These are phyloP conservation scores for Cerioporus squamosus DNA, from an alignment of 1,284 basidiomycete species.

Conservation along the genomic window DNA sequence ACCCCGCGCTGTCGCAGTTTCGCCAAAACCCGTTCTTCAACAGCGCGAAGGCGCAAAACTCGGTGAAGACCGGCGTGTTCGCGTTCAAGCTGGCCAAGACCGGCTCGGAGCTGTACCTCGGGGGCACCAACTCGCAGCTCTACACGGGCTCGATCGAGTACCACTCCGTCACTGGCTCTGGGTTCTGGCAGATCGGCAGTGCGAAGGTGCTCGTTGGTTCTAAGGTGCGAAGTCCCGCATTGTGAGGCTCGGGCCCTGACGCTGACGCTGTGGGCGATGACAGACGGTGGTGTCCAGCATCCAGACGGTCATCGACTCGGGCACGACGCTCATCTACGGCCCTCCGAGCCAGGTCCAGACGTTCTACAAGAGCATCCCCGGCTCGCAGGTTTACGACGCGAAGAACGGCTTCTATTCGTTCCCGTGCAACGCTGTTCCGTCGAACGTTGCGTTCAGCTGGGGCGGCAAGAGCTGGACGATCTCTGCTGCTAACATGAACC, in stretches of 20 bases:
- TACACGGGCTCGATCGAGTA: conserved; percentile 47
- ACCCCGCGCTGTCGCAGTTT: conserved; percentile 25
- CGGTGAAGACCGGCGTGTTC: conserved; percentile 34
- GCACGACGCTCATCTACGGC: conserved; percentile 57
- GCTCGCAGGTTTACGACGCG: conserved; percentile 37
- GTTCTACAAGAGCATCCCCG: conserved; percentile 50
- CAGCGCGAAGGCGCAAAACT: conserved; percentile 20
- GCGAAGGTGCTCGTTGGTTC: conserved; percentile 26
- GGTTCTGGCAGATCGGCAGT: conserved; percentile 34
- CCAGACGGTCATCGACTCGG: conserved; percentile 44
- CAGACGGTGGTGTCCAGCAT: conserved; percentile 25
- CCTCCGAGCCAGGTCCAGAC: conserved; percentile 44
- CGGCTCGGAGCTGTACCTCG: conserved; percentile 58
- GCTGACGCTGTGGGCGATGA: background rate
- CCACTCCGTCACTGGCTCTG: conserved; percentile 32
- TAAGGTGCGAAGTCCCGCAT: conserved; percentile 14
- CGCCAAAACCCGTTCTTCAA: conserved; percentile 24
- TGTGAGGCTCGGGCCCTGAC: background rate
- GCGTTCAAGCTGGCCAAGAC: conserved; percentile 50
- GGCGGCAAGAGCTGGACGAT: conserved; percentile 36
- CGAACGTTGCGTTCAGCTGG: conserved; percentile 34
- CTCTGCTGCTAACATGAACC: conserved; percentile 33
- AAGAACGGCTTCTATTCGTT: conserved; percentile 33
- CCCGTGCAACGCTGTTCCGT: conserved; percentile 31
- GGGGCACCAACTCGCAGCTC: conserved; percentile 44